Evolutionary conservation across 148 eudicot species (phyloP).

Genomic region (Camellia sinensis): DNA sequence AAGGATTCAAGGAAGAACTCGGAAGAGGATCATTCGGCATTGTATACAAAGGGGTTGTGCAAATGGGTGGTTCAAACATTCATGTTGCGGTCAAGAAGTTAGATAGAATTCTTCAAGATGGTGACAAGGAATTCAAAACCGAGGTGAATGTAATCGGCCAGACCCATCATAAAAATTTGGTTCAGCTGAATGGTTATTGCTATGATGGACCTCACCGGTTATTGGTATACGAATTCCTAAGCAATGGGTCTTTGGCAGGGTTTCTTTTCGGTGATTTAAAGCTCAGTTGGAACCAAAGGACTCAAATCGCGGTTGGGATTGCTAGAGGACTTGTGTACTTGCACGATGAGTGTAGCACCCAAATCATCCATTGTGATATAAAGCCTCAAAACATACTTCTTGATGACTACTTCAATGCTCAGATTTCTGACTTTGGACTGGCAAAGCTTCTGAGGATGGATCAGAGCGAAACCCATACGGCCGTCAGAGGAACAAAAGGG

Average conservation of each 20-base stretch:
- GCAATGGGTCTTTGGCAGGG: slow-evolving; percentile 30
- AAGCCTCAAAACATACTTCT: slow-evolving; percentile 39
- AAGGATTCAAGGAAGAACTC: too few relatives aligned
- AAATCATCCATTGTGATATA: slow-evolving; percentile 42
- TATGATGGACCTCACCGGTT: slow-evolving; percentile 30
- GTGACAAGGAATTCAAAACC: slow-evolving; percentile 27
- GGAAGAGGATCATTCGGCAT: too few relatives aligned
- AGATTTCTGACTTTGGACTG: slow-evolving; percentile 34
- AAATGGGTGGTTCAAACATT: too few relatives aligned
- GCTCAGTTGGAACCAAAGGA: slow-evolving; percentile 30
- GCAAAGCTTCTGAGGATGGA: slow-evolving; percentile 31
- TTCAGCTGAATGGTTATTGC: slow-evolving; percentile 30
- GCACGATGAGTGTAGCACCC: slow-evolving; percentile 37
- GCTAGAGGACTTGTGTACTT: slow-evolving; percentile 31
- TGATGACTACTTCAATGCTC: slow-evolving; percentile 27
- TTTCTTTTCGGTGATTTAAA: slow-evolving; percentile 19
- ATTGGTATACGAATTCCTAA: slow-evolving; percentile 33
- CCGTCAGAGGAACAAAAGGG: slow-evolving; percentile 40
- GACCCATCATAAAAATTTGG: slow-evolving; percentile 33
- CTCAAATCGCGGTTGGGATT: slow-evolving; percentile 17
- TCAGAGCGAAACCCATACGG: slow-evolving; percentile 34
- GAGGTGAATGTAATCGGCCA: slow-evolving; percentile 33
- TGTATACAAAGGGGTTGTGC: too few relatives aligned
- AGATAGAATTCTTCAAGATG: background rate
- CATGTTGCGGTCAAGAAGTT: too few relatives aligned